Conservation (phyloP, 2,329 filamentous ascomycete species). For the Periconia sp. region DNA sequence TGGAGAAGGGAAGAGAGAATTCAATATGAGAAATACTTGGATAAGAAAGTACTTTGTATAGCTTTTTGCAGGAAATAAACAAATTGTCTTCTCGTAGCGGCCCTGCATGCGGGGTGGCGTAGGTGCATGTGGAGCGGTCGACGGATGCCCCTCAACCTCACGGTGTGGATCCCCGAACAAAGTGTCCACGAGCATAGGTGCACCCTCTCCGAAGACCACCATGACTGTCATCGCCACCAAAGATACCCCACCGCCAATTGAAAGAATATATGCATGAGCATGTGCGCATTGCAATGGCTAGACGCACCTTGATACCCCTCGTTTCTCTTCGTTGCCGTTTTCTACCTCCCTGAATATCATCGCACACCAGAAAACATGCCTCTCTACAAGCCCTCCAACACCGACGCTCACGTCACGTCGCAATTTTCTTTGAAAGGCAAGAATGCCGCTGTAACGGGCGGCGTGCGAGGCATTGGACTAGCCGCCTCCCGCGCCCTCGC, state of each 20-base stretch:
- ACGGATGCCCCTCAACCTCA: conserved; percentile 4
- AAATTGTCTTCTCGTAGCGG: too few species aligned
- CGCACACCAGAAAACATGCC: too few species aligned
- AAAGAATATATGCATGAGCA: neutral
- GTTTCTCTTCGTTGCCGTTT: too few species aligned
- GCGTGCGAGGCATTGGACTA: conserved; percentile 61
- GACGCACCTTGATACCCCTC: too few species aligned
- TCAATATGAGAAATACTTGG: neutral
- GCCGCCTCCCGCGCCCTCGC: conserved; percentile 28
- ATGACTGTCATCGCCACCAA: neutral
- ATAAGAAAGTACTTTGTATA: neutral
- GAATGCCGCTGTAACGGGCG: conserved; percentile 48
- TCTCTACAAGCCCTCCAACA: conserved; percentile 15
- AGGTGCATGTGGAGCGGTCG: conserved; percentile 6
- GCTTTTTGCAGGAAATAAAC: neutral
- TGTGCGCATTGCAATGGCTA: neutral
- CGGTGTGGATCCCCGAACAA: neutral
- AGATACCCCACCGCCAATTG: neutral
- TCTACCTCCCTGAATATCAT: too few species aligned
- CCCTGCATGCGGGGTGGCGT: too few species aligned
- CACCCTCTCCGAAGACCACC: conserved; percentile 6
- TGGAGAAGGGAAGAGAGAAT: neutral
- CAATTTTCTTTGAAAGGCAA: conserved; percentile 35
- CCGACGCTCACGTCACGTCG: conserved; percentile 6
- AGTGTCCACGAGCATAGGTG: neutral